Base-by-base conservation (phyloP, 345 rosid genomes). In the Boechera stricta region DNA sequence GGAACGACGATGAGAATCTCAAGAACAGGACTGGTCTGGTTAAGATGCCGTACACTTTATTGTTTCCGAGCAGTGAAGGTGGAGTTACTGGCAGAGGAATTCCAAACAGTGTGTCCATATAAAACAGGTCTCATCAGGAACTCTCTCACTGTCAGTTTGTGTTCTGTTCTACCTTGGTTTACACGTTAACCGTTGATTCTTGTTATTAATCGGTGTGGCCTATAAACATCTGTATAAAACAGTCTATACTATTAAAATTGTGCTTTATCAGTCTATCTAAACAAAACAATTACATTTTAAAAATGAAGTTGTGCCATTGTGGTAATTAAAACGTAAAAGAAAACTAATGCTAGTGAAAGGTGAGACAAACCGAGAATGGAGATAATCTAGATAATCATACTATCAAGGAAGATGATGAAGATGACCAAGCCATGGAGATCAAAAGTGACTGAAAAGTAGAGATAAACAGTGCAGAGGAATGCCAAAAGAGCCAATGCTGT, bases 391-490 rank as follows among this genome's bases (percentile, higher is more conserved):
- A 18, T 18, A 18, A 18, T 18, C 21, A 18, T 18, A 18, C 21
- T 18, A 18, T 18, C 21, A 18, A 18, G 21, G 21, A 18, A 18
- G 21, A 18, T 18, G 21, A 18, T 18, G 21, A 18, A 18, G 21
- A 18, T 18, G 21, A 18, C 21, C 21, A 18, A 18, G 21, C 21
- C 21, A 18, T 18, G 21, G 21, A 18, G 21, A 18, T 18, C 21
- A 18, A 95, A 62, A 41, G 99, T 95, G 67, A 95, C 79, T 0
- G 99, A 97, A 71, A 95, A 95, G 81, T 95, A 95, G 8, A 95
- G 89, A 80, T 95, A 95, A 75, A 95, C 42, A 8, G 98, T 86
- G 83, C 99, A 95, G 65, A 92, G 88, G 61, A 92, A 89, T 3
- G 82, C 83, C 85, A 95, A 83, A 48, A 95, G 94, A 66, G 59